Evolutionary conservation across 2,329 filamentous ascomycete genomes (phyloP).

Genomic region (Aspergillus sp.): DNA sequence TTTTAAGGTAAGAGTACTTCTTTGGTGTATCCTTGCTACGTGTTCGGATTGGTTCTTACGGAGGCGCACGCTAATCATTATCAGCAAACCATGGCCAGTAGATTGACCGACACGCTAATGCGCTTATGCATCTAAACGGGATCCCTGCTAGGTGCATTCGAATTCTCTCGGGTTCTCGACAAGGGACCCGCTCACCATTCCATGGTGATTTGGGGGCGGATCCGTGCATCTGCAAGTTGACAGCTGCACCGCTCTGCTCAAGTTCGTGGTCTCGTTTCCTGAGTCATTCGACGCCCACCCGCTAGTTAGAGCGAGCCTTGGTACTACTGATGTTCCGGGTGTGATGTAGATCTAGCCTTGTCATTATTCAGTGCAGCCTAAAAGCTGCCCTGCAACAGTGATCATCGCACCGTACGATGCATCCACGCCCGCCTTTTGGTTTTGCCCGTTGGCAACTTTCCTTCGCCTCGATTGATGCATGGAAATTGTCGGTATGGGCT

Average conservation of each 20-base stretch:
- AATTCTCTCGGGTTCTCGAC: conserved; percentile 13
- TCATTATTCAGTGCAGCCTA: background rate
- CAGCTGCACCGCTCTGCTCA: conserved; percentile 17
- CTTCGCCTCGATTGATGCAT: conserved; percentile 5
- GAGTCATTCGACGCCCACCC: background rate
- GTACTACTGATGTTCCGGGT: background rate
- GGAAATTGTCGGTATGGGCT: background rate
- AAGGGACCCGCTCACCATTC: conserved; percentile 13
- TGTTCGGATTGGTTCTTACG: conserved; percentile 26
- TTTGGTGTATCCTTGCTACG: conserved; percentile 15
- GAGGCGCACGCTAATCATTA: conserved; percentile 24
- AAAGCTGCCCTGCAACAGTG: conserved; percentile 2
- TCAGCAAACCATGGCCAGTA: conserved; percentile 28
- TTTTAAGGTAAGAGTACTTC: conserved; percentile 27
- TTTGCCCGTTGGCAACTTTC: background rate
- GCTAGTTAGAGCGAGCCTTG: background rate
- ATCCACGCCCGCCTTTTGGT: background rate
- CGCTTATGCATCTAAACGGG: conserved; percentile 31
- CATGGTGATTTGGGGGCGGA: conserved; percentile 17
- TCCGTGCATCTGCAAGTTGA: conserved; percentile 26
- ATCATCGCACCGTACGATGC: background rate
- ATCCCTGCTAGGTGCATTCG: conserved; percentile 17
- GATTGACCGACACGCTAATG: conserved; percentile 17
- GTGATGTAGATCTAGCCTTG: background rate
- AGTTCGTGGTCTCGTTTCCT: conserved; percentile 4